These are phyloP conservation scores for Parsonsia alboflavescens DNA, from an alignment of 257 asterid species.

Conservation along the genomic window DNA sequence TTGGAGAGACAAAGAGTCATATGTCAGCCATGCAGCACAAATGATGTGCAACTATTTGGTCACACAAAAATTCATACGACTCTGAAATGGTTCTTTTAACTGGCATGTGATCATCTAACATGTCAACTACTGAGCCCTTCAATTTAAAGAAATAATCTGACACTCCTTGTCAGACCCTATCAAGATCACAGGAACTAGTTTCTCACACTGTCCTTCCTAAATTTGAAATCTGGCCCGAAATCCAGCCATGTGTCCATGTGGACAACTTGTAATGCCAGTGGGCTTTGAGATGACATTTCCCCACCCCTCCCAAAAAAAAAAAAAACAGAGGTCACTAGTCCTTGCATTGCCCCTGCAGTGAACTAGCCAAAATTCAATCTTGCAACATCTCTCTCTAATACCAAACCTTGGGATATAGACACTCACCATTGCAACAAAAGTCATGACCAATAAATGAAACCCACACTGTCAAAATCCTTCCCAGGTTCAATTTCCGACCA, in stretches of 20 bases:
- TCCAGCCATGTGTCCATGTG: too few relatives aligned
- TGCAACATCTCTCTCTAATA: background rate
- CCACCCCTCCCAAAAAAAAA: too few relatives aligned
- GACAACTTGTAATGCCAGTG: background rate
- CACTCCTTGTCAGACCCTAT: background rate
- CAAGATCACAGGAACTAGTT: background rate
- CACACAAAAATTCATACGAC: background rate
- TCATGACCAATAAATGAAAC: background rate
- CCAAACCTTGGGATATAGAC: background rate
- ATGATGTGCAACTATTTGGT: background rate
- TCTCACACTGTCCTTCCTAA: background rate
- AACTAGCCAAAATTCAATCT: background rate
- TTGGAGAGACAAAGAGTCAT: background rate
- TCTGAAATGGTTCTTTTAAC: background rate
- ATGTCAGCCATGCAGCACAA: constrained; percentile 7
- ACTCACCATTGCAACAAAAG: background rate
- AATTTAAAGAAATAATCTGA: background rate
- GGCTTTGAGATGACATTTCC: background rate
- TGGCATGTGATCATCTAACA: background rate
- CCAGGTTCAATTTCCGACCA: background rate
- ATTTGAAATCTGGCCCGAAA: too few relatives aligned
- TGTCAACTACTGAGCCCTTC: background rate
- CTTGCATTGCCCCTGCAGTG: background rate
- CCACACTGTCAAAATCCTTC: background rate
- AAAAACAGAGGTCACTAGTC: background rate